Base-by-base conservation (phyloP, 371 early-diverging fungal genomes). In the Furculomyces boomerangus region DNA sequence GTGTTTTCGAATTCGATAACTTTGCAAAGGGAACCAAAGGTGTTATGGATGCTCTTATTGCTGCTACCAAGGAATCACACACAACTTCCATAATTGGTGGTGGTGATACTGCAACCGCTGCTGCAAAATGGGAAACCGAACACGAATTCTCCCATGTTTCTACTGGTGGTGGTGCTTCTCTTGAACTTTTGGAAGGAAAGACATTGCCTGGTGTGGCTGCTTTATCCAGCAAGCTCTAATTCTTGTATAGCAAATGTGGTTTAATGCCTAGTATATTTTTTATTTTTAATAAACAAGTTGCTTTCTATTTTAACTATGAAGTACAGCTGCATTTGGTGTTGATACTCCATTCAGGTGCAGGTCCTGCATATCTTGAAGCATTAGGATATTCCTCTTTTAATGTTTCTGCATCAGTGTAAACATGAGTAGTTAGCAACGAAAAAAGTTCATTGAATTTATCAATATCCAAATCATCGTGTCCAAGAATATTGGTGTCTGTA, bases 31-130 rank as follows among this genome's bases (percentile, higher is more conserved):
- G 99, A 55, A 97, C 98, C 61, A 84, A 82, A 70, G 60, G 74
- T 25, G 74, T 85, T 41, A 72, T 94, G 61, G 83, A 88, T 50
- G 91, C 90, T 37, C 84, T 88, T 53, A 80, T 88, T 49, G 73
- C 77, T 56, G 89, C 90, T 41, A 90, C 93, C 54, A 67, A 79
- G 40, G 71, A 80, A 24, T 86, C 84, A 63, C 22, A 8, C 18
- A 64, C 59, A 30, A 75, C 83, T 48, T 74, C 71, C 30, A n/a
- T n/a, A n/a, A 81, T 86, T 55, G 93, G 92, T 59, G 99, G 99
- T 58, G 99, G 98, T 68, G 98, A 98, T 70, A 96, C 98, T 48
- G 93, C 96, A 53, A 93, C 97, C 41, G 97, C 94, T 69, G 95
- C 87, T 54, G 83, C 90, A 55, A 83, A 93, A 66, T 89, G 85